Percentiles rank a stretch among this genome's conserved stretches.
Evolutionary conservation across 2,329 filamentous ascomycete species (phyloP).

Genomic region (Pestalotiopsis sp.): DNA sequence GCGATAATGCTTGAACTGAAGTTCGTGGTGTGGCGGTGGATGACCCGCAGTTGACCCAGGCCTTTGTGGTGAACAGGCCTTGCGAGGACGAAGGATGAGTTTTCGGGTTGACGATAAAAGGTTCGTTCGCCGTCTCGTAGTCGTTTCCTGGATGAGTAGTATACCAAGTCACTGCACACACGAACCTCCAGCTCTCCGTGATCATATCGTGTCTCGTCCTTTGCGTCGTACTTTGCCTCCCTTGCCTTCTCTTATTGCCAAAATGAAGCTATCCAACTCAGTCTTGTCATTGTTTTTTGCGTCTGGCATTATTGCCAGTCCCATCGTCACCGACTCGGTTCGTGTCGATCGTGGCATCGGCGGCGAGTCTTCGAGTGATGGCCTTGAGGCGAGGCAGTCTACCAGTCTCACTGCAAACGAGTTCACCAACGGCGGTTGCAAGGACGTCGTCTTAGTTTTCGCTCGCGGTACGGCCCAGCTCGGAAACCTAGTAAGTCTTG

Average conservation of each 20-base stretch:
- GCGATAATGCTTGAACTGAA: not conserved
- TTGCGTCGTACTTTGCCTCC: not conserved
- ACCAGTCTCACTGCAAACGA: slow-evolving; percentile 33
- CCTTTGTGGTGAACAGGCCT: not conserved
- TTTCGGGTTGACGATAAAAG: slow-evolving; percentile 3
- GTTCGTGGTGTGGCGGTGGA: not conserved
- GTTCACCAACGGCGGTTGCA: slow-evolving; percentile 37
- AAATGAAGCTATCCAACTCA: slow-evolving; percentile 5
- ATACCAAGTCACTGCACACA: not conserved
- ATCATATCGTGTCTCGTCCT: not conserved
- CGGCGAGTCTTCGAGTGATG: not conserved
- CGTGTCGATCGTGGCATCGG: not conserved
- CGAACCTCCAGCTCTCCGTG: not conserved
- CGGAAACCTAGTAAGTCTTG: slow-evolving; percentile 40
- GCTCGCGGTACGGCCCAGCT: slow-evolving; percentile 42
- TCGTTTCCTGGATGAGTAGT: not conserved
- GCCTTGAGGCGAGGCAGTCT: slow-evolving; percentile 1
- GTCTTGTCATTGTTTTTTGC: not conserved
- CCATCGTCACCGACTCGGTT: not conserved
- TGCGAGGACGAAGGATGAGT: not conserved
- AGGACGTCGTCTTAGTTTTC: slow-evolving; percentile 40
- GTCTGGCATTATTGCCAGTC: not conserved
- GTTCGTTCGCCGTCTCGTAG: not conserved
- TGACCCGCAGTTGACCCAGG: not conserved
- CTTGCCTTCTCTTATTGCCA: not conserved